A percentile compares a stretch with the other conserved stretches of the same genome.
These are phyloP conservation scores for Simplicillium aogashimaense DNA, from an alignment of 2,329 filamentous ascomycete genomes.

Conservation along the genomic window DNA sequence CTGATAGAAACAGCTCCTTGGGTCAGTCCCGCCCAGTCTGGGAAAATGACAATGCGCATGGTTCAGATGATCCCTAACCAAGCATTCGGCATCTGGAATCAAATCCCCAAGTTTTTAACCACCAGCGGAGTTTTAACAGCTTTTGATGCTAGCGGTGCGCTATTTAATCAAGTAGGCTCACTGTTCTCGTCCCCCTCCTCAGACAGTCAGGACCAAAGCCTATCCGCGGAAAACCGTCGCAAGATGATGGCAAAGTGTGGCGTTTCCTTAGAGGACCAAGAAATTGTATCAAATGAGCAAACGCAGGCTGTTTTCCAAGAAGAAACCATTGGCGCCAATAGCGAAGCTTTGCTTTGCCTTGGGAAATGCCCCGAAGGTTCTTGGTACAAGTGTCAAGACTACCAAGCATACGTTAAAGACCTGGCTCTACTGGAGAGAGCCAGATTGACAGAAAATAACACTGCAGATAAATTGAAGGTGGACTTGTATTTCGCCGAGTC, in stretches of 20 bases:
- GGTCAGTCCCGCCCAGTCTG: neutral
- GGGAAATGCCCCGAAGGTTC: neutral
- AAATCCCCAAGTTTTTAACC: neutral
- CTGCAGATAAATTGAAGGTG: neutral
- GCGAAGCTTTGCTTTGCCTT: neutral
- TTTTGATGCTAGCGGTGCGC: neutral
- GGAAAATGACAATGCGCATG: neutral
- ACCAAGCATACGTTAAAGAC: neutral
- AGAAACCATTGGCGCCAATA: neutral
- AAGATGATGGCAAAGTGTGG: no score
- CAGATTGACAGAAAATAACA: neutral
- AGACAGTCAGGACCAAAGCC: neutral
- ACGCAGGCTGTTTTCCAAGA: neutral
- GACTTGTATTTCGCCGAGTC: neutral
- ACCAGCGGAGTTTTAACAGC: neutral
- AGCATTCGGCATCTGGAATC: neutral
- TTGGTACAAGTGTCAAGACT: neutral
- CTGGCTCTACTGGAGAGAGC: neutral
- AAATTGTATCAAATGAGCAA: no score
- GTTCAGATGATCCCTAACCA: neutral
- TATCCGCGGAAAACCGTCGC: no score
- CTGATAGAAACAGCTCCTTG: neutral
- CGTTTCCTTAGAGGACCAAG: no score
- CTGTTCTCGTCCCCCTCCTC: neutral
- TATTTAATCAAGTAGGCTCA: neutral